phyloP scores from a whole-genome alignment of 345 rosid species.

The Trapa incisa region DNA sequence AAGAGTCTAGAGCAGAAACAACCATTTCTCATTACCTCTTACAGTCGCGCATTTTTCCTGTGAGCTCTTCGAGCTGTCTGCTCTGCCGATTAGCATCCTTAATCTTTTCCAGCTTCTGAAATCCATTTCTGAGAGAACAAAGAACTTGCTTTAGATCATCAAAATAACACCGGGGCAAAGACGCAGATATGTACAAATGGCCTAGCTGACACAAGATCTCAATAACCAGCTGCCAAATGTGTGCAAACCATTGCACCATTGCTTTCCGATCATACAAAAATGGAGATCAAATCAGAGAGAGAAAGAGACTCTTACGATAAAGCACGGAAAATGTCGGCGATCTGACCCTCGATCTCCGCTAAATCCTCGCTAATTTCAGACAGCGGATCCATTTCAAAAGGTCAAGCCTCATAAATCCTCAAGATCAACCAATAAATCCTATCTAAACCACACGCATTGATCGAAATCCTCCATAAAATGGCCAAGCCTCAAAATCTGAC shows the following conservation, averaged over 20 bases:
- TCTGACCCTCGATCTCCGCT: conserved; percentile 76
- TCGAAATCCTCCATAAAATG: background rate
- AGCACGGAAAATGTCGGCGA: conserved; percentile 77
- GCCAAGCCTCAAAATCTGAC: background rate
- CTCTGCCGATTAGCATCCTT: conserved; percentile 85
- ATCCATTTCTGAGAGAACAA: conserved; percentile 6
- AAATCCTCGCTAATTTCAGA: conserved; percentile 69
- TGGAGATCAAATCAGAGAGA: background rate
- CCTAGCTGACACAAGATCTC: background rate
- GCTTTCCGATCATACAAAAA: too few species aligned
- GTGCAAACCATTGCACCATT: background rate
- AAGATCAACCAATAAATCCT: background rate
- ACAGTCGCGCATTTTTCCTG: conserved; percentile 89
- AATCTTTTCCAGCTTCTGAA: conserved; percentile 89
- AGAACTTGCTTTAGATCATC: background rate
- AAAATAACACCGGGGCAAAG: background rate
- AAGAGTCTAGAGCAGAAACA: background rate
- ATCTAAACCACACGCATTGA: conserved; percentile 6
- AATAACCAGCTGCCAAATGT: too few species aligned
- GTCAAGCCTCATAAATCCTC: background rate
- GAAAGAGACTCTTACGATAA: conserved; percentile 44
- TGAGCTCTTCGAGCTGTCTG: conserved; percentile 92
- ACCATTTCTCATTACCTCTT: conserved; percentile 39
- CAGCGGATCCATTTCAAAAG: conserved; percentile 38
- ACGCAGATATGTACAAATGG: background rate